These are phyloP conservation scores for Nidula niveotomentosa DNA, from an alignment of 1,284 basidiomycete species.

Conservation along the genomic window DNA sequence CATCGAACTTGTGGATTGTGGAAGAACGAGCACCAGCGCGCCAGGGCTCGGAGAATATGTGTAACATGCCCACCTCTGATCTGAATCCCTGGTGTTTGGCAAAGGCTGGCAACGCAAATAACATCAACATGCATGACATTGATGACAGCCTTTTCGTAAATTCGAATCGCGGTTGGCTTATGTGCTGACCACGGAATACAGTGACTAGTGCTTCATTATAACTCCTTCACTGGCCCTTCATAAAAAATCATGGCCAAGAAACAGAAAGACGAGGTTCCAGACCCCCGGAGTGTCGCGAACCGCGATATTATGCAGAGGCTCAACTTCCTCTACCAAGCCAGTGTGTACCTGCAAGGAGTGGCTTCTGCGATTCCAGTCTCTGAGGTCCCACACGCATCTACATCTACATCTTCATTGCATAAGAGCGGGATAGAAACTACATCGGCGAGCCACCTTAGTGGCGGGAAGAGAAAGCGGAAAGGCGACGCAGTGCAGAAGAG, in stretches of 20 bases:
- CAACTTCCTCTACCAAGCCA: constrained; percentile 84
- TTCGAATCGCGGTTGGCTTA: no score
- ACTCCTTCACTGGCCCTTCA: background rate
- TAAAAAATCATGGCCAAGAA: constrained; percentile 58
- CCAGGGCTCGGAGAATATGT: no score
- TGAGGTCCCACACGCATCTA: constrained; percentile 4
- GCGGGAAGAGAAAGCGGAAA: constrained; percentile 16
- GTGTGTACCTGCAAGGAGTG: constrained; percentile 53
- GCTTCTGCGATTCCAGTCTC: constrained; percentile 6
- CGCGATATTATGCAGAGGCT: constrained; percentile 77
- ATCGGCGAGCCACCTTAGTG: background rate
- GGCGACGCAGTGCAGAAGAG: constrained; percentile 20
- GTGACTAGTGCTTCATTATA: no score
- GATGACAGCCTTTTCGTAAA: no score
- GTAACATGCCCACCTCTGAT: no score
- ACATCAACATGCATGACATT: no score
- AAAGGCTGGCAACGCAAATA: no score
- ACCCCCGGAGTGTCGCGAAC: constrained; percentile 55
- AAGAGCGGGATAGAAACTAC: background rate
- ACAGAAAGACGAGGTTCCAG: constrained; percentile 55
- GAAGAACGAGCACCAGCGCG: no score
- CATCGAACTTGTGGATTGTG: no score
- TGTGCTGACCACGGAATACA: no score
- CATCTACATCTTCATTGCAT: background rate
- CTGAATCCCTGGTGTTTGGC: no score